Percentiles rank a stretch among this genome's conserved stretches.
Conservation (phyloP, 139 green algal genomes). For the Chlorella sp. region DNA sequence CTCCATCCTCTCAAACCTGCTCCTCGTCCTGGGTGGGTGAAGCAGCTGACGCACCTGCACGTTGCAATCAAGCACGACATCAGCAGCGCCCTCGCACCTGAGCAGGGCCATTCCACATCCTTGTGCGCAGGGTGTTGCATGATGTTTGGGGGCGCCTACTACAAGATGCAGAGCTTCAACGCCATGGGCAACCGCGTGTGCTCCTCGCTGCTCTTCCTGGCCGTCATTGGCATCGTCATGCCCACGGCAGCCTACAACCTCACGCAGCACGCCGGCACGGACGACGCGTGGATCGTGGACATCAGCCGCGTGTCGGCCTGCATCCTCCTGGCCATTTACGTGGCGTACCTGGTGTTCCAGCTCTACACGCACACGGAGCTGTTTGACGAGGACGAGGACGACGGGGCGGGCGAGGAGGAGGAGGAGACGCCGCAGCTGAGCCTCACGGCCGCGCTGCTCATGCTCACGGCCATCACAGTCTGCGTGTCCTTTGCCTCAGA, state of each 20-base stretch:
- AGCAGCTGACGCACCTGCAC: not conserved
- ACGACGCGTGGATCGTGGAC: not conserved
- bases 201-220: slow-evolving; percentile 67
- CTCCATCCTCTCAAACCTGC: slow-evolving; percentile 84
- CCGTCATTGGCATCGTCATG: slow-evolving; percentile 61
- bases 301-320: not conserved
- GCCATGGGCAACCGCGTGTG: slow-evolving; percentile 28
- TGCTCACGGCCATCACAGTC: slow-evolving; percentile 44
- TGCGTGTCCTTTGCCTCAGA: not conserved
- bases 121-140: slow-evolving; percentile 71
- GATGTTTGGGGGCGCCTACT: slow-evolving; percentile 68
- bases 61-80: not conserved
- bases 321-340: slow-evolving; percentile 33
- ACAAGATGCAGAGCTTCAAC: slow-evolving; percentile 75
- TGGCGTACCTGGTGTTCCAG: slow-evolving; percentile 74
- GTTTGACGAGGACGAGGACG: not conserved
- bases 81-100: too few species aligned
- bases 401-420: not conserved
- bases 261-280: not conserved
- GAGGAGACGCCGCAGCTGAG: slow-evolving; percentile 61
- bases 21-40: slow-evolving; percentile 77
- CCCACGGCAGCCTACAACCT: not conserved
- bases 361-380: slow-evolving; percentile 29
- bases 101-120: not conserved
- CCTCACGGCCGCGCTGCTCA: slow-evolving; percentile 41